Base-by-base conservation (phyloP, 1,139 yeast genomes). In the Pichia sp. region DNA sequence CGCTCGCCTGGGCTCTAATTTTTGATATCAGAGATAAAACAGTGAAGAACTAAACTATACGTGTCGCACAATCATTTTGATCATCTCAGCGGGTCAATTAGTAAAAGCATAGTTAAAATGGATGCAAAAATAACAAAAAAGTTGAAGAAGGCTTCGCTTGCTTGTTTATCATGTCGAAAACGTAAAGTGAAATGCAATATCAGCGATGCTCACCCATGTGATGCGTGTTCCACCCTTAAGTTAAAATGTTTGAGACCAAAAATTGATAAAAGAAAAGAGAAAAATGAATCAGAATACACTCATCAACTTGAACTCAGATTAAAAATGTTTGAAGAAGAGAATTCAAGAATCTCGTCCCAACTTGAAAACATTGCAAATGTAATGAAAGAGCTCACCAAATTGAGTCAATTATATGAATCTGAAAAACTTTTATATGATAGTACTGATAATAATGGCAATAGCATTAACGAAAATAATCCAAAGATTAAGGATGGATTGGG, bases 131-230 rank as follows among this genome's bases (percentile, higher is more conserved):
- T 3, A 4, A 8, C 13, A 13, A 19, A 20, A 34, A 26, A 19
- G 20, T 6, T 3, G 15, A 35, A 37, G 31, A 30, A 47, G 14
- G 41, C 41, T 1, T 22, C 49, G 2, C 23, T 26, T 4, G 60
- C 65, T 6, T 75, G 80, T 52, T 70, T 68, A 50, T 55, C 75
- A 37, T 76, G 81, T 52, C 62, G 80, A 18, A 49, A 62, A n/a
- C 64, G 76, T 38, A 72, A 76, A 52, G 74, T 75, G 49, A 74
- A 72, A 54, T 77, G 83, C 54, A 70, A 73, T 50, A 61, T 66
- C 41, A 67, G 65, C n/a, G 27, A 21, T 7, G 11, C 15, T 9
- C 59, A 56, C 39, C 82, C 82, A 0, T 77, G 83, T 50, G 60
- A 67, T 20, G 66, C 66, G 38, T 77, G 83, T 55, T 55, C 57